These are phyloP conservation scores for Drechslerella coelobrocha DNA, from an alignment of 2,329 filamentous ascomycete species.

Conservation along the genomic window DNA sequence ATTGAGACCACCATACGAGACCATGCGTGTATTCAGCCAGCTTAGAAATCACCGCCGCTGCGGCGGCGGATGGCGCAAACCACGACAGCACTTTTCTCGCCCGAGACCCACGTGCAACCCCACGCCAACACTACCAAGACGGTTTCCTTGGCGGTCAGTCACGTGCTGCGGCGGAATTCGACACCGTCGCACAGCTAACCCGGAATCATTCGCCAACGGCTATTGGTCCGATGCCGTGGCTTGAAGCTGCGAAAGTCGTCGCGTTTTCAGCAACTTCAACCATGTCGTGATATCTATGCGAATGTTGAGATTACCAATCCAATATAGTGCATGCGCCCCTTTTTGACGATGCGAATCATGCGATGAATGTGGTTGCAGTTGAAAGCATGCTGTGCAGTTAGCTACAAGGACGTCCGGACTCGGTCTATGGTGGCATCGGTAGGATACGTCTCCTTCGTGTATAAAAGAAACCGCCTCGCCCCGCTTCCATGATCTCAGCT, in stretches of 20 bases:
- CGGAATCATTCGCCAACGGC: too few species aligned
- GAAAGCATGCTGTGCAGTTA: too few species aligned
- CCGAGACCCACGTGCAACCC: conserved; percentile 45
- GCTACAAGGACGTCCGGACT: too few species aligned
- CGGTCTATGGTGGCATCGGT: too few species aligned
- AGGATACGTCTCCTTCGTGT: not conserved
- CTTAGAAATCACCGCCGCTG: not conserved
- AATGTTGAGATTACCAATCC: not conserved
- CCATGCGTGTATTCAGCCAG: too few species aligned
- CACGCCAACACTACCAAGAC: conserved; percentile 11
- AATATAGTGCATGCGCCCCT: too few species aligned
- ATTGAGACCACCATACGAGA: too few species aligned
- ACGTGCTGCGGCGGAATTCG: too few species aligned
- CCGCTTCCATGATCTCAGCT: not conserved
- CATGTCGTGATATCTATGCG: not conserved
- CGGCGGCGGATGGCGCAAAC: not conserved
- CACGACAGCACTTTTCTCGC: conserved; percentile 11
- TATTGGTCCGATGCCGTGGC: not conserved
- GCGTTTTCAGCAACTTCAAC: not conserved
- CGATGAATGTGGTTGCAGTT: too few species aligned
- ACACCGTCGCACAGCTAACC: too few species aligned
- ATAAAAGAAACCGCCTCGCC: not conserved
- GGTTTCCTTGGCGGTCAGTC: not conserved
- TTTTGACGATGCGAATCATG: too few species aligned
- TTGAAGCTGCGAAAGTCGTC: not conserved